These are phyloP conservation scores for Falciphora oryzae DNA, from an alignment of 2,329 filamentous ascomycete genomes.

Conservation along the genomic window DNA sequence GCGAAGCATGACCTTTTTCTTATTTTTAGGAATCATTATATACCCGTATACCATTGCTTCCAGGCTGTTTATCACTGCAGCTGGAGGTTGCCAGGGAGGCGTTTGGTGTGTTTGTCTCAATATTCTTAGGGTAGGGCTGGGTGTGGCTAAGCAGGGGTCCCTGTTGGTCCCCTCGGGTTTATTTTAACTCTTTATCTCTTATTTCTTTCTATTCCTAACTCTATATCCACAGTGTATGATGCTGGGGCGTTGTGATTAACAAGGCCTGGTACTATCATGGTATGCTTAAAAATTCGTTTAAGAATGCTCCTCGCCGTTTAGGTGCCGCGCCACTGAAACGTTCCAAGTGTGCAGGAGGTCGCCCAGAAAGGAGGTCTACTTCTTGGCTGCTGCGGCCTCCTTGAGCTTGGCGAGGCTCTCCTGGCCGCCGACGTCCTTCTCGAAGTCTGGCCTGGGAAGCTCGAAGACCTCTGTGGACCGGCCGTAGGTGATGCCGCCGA, in stretches of 20 bases:
- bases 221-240: not conserved
- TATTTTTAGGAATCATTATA: not conserved
- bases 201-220: not conserved
- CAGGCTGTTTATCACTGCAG: too few species aligned
- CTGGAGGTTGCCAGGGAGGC: too few species aligned
- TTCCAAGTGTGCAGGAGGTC: not conserved
- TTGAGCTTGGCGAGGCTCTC: conserved; percentile 54
- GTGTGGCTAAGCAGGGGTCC: too few species aligned
- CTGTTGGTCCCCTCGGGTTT: too few species aligned
- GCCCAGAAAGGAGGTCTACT: conserved; percentile 13
- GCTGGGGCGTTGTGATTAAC: not conserved
- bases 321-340: not conserved
- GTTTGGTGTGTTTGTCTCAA: too few species aligned
- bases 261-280: too few species aligned
- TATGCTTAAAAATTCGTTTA: not conserved
- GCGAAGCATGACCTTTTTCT: not conserved
- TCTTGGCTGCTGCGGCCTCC: conserved; percentile 31
- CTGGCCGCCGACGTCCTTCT: conserved; percentile 43
- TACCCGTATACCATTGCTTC: not conserved
- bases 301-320: not conserved
- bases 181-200: not conserved
- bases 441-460: conserved; percentile 57
- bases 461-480: conserved; percentile 66
- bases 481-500: conserved; percentile 84
- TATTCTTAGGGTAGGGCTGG: too few species aligned